phyloP scores from a whole-genome alignment of 768 basidiomycete species.

The Termitomyces heimii region DNA sequence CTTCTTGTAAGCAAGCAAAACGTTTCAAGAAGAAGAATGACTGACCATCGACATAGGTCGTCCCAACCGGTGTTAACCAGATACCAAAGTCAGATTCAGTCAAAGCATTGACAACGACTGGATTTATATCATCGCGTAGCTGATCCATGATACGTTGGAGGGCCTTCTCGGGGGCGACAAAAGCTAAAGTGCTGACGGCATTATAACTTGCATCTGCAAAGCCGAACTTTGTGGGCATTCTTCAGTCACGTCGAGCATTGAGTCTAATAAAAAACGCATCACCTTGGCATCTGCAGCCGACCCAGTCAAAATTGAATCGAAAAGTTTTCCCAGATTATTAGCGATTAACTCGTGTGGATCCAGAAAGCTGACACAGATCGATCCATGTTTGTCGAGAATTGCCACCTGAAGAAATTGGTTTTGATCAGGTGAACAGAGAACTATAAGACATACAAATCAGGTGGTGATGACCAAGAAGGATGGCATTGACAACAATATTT shows the following conservation, averaged over 20 bases:
- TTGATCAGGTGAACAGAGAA: background rate
- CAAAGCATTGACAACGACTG: slow-evolving; percentile 50
- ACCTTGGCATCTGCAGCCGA: slow-evolving; percentile 45
- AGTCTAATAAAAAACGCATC: background rate
- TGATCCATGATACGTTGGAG: slow-evolving; percentile 70
- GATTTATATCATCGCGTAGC: slow-evolving; percentile 59
- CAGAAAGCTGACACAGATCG: slow-evolving; percentile 62
- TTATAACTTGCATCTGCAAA: slow-evolving; percentile 67
- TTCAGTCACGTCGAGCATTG: background rate
- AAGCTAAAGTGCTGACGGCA: slow-evolving; percentile 70
- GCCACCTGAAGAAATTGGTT: slow-evolving; percentile 25
- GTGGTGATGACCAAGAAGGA: slow-evolving; percentile 74
- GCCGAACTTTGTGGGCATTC: slow-evolving; percentile 26
- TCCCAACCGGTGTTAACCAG: slow-evolving; percentile 84
- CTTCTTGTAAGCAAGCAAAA: background rate
- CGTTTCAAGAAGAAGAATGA: background rate
- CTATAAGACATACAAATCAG: slow-evolving; percentile 42
- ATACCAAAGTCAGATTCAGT: slow-evolving; percentile 74
- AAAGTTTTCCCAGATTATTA: slow-evolving; percentile 40
- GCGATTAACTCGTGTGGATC: slow-evolving; percentile 64
- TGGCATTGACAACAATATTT: slow-evolving; percentile 40
- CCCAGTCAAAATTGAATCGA: slow-evolving; percentile 44
- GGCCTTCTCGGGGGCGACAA: slow-evolving; percentile 67
- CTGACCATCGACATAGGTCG: slow-evolving; percentile 73
- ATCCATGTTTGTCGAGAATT: slow-evolving; percentile 70